Evolutionary conservation across 805 yeast genomes (phyloP), one percentile per base, ranked within the genome.

Genomic region (Ogataea corticis): DNA sequence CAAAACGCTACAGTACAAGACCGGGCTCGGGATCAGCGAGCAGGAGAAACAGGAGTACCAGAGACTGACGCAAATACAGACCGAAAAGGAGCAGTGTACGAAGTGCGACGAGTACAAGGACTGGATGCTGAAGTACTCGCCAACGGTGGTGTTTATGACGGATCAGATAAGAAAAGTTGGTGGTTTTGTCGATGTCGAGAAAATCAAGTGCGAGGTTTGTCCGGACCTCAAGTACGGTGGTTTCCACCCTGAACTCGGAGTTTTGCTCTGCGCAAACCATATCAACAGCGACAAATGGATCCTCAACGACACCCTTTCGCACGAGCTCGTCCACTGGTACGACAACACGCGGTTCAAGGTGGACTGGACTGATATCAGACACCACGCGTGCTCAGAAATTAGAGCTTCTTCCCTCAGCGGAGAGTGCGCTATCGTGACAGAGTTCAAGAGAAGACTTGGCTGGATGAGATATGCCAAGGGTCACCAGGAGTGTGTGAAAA

Each of bases 301-400:
- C 57, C 66, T 90, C 46, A 97, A 92, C 61, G 98, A 94, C 59
- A 87, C 96, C 0, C 68, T 94, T 51, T 77, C 97, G 2, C 99
- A 94, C 62, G 99, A 94, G 62, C 72, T 94, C 63, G 82, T 94
- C 28, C 99, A 94, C 66, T 94, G 90, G 50, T 94, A 88, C 66
- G 99, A 94, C 67, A 83, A 90, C 59, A 71, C 87, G 52, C 85
- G 89, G 64, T 94, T 94, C 72, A 72, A 88, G 44, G 90, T 94
- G 2, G 88, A 94, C 65, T 86, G 96, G 85, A 59, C 75, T 45
- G 80, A 92, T 65, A 70, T 94, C 60, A 79, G 81, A 58, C 99
- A 94, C 61, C 98, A 92, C 62, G 99, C 99, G 0, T 94, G 99
- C 65, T 84, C 97, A 1, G 99, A 94, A 65, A 88, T 94, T 41